Base-by-base conservation (phyloP, 2,329 filamentous ascomycete genomes). In the Corniculantispora saksenae region DNA sequence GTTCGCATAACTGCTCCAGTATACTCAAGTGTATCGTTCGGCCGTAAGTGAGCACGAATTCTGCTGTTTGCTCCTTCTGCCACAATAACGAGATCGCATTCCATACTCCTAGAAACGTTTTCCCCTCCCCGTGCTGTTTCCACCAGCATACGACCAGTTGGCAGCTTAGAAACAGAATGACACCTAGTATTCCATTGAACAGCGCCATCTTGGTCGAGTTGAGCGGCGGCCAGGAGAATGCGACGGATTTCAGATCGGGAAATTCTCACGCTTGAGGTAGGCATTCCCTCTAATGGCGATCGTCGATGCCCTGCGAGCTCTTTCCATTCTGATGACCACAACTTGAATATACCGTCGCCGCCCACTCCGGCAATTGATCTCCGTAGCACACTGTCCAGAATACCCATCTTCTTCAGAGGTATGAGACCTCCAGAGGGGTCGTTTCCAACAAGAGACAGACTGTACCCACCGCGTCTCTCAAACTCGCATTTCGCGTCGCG, bases 61-160 rank as follows among this genome's bases (percentile, higher is more conserved):
- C 76, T 80, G 67, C 79, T 82, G 21, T 70, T 75, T 0, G 79
- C 75, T 0, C 82, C 82, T 66, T 84, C 82, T 0, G 81, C 80
- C 0, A 75, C 80, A 43, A 84, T 72, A 9, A 84, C 73, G 0
- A 83, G 19, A 66, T 83, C 80, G 53, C 79, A 80, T 32, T 74
- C 67, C 1, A 72, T 67, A 27, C 68, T 63, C 17, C 70, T 64
- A 32, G 65, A 53, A 1, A 29, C 25, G 8, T 63, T 61, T 1
- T 43, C n/a, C 0, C 53, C 23, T 5, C 61, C 69, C 27, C 51
- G 68, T 12, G 23, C 59, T 3, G 73, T 55, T 19, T 65, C 60
- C 1, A 76, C 71, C 9, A 67, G 63, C 7, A 76, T 27, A 13
- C 69, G 69, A 5, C 73, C 73, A 25, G 67, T 67, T 2, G 68